A percentile compares a stretch with the other conserved stretches of the same genome.
phyloP scores from a whole-genome alignment of 305 asterid species.

The Caryopteris hybrid region DNA sequence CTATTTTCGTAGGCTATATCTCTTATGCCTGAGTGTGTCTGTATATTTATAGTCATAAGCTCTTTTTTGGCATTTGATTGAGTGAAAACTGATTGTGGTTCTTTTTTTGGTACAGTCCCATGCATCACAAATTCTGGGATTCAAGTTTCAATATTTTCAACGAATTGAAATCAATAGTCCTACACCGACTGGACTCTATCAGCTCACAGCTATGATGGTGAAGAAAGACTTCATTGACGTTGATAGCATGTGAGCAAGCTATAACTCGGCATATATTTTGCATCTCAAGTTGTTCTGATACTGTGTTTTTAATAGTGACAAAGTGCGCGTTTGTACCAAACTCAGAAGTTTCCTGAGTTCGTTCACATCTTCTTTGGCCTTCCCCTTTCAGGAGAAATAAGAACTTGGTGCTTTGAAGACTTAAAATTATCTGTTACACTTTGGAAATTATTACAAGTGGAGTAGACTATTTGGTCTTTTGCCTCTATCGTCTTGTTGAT shows the following conservation, averaged over 20 bases:
- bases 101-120: slow-evolving; percentile 63
- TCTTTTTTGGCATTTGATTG: background rate
- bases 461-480: background rate
- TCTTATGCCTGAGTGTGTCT: too few species aligned
- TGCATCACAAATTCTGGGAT: slow-evolving; percentile 94
- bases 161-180: slow-evolving; percentile 61
- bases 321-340: background rate
- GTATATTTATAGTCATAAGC: background rate
- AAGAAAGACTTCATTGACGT: slow-evolving; percentile 82
- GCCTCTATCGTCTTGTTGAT: background rate
- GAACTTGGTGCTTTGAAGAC: background rate
- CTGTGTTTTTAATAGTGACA: background rate
- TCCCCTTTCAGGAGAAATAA: slow-evolving; percentile 4
- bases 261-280: slow-evolving; percentile 13
- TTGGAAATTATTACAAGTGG: slow-evolving; percentile 9
- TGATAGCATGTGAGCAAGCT: slow-evolving; percentile 79
- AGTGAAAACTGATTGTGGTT: slow-evolving; percentile 3
- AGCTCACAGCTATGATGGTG: slow-evolving; percentile 85
- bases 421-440: background rate
- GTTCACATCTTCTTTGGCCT: background rate
- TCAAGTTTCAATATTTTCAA: slow-evolving; percentile 92
- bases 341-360: background rate
- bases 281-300: slow-evolving; percentile 15
- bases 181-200: slow-evolving; percentile 75
- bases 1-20: background rate